A percentile compares a stretch with the other conserved stretches of the same genome.
Evolutionary conservation across 176 grass and related monocot species (phyloP).

Genomic region (Zoysia japonica): DNA sequence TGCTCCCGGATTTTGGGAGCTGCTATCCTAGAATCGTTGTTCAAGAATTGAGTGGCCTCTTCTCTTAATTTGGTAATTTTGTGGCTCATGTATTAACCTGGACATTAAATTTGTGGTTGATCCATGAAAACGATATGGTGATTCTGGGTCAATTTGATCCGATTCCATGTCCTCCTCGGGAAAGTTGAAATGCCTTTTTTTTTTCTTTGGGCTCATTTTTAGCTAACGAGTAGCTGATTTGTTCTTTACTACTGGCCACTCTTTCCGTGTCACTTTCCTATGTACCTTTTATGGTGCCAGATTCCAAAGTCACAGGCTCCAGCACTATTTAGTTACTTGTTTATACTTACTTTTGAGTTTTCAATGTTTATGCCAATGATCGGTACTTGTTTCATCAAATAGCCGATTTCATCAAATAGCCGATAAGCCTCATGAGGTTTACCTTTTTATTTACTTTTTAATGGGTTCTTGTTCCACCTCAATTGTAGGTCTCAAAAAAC

Average conservation of each 20-base stretch:
- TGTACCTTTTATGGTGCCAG: constrained; percentile 15
- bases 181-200: not conserved
- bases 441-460: not conserved
- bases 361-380: constrained; percentile 38
- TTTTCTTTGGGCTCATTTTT: not conserved
- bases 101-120: constrained; percentile 1
- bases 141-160: not conserved
- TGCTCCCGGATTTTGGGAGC: constrained; percentile 25
- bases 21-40: not conserved
- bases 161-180: not conserved
- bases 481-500: constrained; percentile 25
- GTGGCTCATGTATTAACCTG: not conserved
- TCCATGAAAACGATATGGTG: not conserved
- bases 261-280: constrained; percentile 26
- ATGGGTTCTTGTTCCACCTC: constrained; percentile 4
- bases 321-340: constrained; percentile 12
- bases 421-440: not conserved
- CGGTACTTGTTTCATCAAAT: not conserved
- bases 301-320: constrained; percentile 31
- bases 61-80: not conserved
- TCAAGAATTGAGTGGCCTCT: not conserved
- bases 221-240: not conserved
- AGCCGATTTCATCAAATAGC: not conserved
- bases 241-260: constrained; percentile 2
- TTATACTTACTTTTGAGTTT: constrained; percentile 29